These are phyloP conservation scores for Acrasis kona DNA, from an alignment of 78 protist species.

Conservation along the genomic window DNA sequence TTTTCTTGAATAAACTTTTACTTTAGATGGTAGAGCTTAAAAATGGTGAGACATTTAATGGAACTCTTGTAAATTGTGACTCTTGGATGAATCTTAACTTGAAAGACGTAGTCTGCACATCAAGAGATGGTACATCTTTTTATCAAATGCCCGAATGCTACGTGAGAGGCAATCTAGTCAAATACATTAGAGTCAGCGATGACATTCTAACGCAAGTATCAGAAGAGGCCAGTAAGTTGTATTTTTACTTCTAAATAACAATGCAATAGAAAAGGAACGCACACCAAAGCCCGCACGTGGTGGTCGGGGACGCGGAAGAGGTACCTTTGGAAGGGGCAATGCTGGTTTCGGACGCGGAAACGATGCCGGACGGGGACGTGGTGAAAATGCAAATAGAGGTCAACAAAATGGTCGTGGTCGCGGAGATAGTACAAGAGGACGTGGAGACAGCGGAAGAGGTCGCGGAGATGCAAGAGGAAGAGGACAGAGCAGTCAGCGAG, in stretches of 20 bases:
- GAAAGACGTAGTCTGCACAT: not conserved
- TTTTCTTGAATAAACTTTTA: too few species aligned
- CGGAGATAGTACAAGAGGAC: not conserved
- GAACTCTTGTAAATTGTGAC: conserved; percentile 1
- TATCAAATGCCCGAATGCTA: not conserved
- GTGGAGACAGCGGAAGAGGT: not conserved
- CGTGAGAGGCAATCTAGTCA: not conserved
- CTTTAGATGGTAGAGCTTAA: conserved; percentile 1
- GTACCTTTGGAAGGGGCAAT: not conserved
- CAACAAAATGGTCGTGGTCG: too few species aligned
- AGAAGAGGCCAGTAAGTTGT: not conserved
- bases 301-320: not conserved
- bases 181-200: not conserved
- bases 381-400: too few species aligned
- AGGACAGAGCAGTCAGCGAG: too few species aligned
- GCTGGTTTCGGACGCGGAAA: not conserved
- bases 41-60: conserved; percentile 8
- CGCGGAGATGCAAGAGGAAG: not conserved
- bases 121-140: not conserved
- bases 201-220: not conserved
- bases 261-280: too few species aligned
- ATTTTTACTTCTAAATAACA: too few species aligned
- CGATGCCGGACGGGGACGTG: too few species aligned
- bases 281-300: not conserved
- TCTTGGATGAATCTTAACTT: not conserved